Conservation (phyloP, 768 basidiomycete genomes). For the Dioszegia aurantiaca region DNA sequence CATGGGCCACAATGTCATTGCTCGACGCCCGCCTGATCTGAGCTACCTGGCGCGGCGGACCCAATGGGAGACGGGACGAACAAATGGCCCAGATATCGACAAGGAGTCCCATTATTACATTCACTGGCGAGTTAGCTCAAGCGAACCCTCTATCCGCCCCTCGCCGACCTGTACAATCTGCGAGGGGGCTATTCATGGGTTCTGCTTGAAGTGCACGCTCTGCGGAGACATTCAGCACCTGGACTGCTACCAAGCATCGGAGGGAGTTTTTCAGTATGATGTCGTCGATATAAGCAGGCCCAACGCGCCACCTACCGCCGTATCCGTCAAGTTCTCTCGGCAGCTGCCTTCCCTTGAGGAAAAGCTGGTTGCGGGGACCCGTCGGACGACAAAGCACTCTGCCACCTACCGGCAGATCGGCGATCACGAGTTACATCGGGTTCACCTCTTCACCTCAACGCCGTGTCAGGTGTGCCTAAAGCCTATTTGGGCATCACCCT, state of each 20-base stretch:
- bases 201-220: conserved; percentile 68
- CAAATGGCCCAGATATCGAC: conserved; percentile 25
- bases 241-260: conserved; percentile 71
- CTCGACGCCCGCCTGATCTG: conserved; percentile 56
- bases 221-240: conserved; percentile 72
- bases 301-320: conserved; percentile 14
- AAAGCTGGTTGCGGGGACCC: conserved; percentile 55
- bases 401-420: conserved; percentile 46
- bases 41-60: conserved; percentile 32
- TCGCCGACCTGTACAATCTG: conserved; percentile 59
- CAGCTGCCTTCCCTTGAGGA: conserved; percentile 13
- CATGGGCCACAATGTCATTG: conserved; percentile 66
- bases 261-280: conserved; percentile 58
- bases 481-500: conserved; percentile 70
- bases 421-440: conserved; percentile 60
- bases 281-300: conserved; percentile 19
- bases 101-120: conserved; percentile 33
- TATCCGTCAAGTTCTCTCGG: conserved; percentile 25
- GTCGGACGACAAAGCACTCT: conserved; percentile 61
- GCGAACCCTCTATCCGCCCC: conserved; percentile 6
- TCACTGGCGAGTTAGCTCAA: conserved; percentile 33
- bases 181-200: conserved; percentile 60
- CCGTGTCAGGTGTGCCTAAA: conserved; percentile 65
- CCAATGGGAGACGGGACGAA: conserved; percentile 38
- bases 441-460: conserved; percentile 71